Percentiles rank a stretch among this genome's conserved stretches.
These are phyloP conservation scores for Lumnitzera racemosa DNA, from an alignment of 345 rosid genomes.

Conservation along the genomic window DNA sequence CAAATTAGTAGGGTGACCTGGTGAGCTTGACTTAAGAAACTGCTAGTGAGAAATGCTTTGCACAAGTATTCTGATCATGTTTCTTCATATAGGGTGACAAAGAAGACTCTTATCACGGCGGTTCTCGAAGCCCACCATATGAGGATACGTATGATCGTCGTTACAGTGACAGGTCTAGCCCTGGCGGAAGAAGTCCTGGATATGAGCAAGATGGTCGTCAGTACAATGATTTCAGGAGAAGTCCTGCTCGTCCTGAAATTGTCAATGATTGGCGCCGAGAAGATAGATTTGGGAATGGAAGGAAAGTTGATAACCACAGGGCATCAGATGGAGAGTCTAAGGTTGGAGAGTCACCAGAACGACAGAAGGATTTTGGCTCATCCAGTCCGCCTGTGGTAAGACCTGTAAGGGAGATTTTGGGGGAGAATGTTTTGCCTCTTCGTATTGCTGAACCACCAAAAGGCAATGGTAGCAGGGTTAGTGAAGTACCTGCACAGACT, in stretches of 20 bases:
- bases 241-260: slow-evolving; percentile 71
- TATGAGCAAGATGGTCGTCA: slow-evolving; percentile 55
- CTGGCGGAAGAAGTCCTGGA: slow-evolving; percentile 78
- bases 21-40: too few species aligned
- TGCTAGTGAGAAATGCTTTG: background rate
- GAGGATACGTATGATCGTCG: slow-evolving; percentile 70
- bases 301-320: slow-evolving; percentile 46
- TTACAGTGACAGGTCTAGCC: slow-evolving; percentile 63
- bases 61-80: background rate
- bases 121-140: slow-evolving; percentile 81
- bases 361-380: slow-evolving; percentile 43
- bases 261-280: slow-evolving; percentile 90
- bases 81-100: slow-evolving; percentile 49
- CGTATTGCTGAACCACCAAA: slow-evolving; percentile 87
- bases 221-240: slow-evolving; percentile 42
- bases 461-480: slow-evolving; percentile 42
- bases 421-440: slow-evolving; percentile 75
- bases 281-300: slow-evolving; percentile 78
- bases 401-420: slow-evolving; percentile 88
- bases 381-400: slow-evolving; percentile 77
- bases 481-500: slow-evolving; percentile 35
- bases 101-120: slow-evolving; percentile 61
- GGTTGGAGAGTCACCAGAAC: slow-evolving; percentile 69
- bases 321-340: slow-evolving; percentile 46
- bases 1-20: too few species aligned